Base-by-base conservation (phyloP, 495 filamentous ascomycete species). In the Aspergillus sparsus region DNA sequence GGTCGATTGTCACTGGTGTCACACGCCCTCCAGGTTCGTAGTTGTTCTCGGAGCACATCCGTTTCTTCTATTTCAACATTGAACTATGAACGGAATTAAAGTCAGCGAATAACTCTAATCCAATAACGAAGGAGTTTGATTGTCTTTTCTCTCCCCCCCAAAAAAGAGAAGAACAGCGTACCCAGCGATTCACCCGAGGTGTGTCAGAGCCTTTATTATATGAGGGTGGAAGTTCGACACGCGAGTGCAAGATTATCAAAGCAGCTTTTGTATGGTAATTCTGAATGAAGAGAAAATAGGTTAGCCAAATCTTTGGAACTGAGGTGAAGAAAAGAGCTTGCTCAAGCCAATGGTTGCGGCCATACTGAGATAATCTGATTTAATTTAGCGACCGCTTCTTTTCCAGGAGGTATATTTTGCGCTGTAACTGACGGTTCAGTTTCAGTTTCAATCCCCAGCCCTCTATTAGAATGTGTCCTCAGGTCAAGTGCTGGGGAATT, bases 21-120 rank as follows among this genome's bases (percentile, higher is more conserved):
- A 58, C 86, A 89, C 34, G 74, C 81, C 74, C 83, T 88, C 91
- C 92, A 98, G 44, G 86, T 78, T 62, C 82, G 80, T 35, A 97
- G 80, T 59, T 92, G 88, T 57, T 96, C 87, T 66, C 85, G 80
- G 62, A 94, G 89, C 45, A 85, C 85, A 66, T 96, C 91, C 55
- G 91, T 93, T 55, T 98, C 94, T 62, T 97, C 91, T 47, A 96
- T 81, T 51, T 97, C 91, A 62, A 97, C 84, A 69, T 96, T 94
- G 74, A 97, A 98, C 94, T 98, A 34, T 21, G 18, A 10, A 52
- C 16, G 5, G 3, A 44, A 21, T 56, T 2, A 36, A 41, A 67
- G 65, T 67, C 33, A 71, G 58, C 54, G 44, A 46, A 18, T 33
- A 34, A 51, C 34, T 1, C 21, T 27, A 1, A 27, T 27, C 21